Evolutionary conservation across 805 yeast genomes (phyloP).

Genomic region (Pichia membranifaciens): DNA sequence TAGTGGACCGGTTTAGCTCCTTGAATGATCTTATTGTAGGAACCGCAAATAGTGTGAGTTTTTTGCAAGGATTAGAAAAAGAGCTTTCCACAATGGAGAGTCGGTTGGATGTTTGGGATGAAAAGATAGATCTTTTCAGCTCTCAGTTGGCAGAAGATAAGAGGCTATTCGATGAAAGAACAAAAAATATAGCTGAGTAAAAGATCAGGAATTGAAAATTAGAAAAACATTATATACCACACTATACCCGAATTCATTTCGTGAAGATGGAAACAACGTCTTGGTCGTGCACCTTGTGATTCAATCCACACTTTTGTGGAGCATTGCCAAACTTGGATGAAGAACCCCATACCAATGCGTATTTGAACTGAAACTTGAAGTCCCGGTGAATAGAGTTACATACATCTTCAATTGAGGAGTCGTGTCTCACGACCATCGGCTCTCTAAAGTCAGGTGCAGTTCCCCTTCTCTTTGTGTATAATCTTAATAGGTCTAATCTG

Average conservation of each 20-base stretch:
- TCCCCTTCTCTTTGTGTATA: conserved; percentile 88
- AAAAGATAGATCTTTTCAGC: conserved; percentile 20
- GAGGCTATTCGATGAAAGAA: conserved; percentile 11
- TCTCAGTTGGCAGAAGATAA: conserved; percentile 9
- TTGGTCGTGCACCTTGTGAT: conserved; percentile 79
- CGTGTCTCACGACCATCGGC: conserved; percentile 83
- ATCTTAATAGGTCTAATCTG: conserved; percentile 68
- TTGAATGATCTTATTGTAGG: conserved; percentile 15
- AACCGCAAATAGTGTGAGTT: conserved; percentile 10
- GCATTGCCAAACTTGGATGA: conserved; percentile 77
- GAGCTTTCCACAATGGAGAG: conserved; percentile 18
- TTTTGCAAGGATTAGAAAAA: conserved; percentile 14
- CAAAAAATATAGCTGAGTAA: conserved; percentile 8
- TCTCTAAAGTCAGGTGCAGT: conserved; percentile 73
- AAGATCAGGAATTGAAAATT: background rate
- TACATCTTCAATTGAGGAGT: conserved; percentile 75
- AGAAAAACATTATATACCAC: background rate
- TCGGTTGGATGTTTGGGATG: conserved; percentile 21
- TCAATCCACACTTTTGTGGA: conserved; percentile 93
- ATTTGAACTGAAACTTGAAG: conserved; percentile 85
- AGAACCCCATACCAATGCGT: conserved; percentile 95
- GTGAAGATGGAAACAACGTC: conserved; percentile 91
- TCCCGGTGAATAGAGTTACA: conserved; percentile 92
- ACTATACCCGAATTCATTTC: conserved; percentile 39
- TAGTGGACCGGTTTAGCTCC: conserved; percentile 18